Conservation (phyloP, 495 filamentous ascomycete genomes). For the Lophiotrema nucula region DNA sequence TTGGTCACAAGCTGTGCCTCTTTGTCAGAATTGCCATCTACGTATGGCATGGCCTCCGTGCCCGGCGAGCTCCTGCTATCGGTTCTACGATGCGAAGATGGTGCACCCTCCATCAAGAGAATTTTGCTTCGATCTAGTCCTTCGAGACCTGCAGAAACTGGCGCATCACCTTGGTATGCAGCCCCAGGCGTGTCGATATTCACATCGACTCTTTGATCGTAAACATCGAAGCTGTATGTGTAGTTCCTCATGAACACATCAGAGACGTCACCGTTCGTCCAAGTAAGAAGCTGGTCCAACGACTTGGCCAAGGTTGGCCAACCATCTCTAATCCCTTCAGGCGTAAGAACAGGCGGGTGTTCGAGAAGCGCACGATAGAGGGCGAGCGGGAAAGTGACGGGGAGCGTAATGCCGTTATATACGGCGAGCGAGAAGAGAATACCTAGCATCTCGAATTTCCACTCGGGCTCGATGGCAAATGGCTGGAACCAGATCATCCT, state of each 20-base stretch:
- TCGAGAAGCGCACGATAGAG: conserved; percentile 81
- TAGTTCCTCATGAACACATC: conserved; percentile 80
- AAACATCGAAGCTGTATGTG: conserved; percentile 74
- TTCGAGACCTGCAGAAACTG: neutral
- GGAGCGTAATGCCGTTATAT: conserved; percentile 89
- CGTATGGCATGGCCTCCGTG: neutral
- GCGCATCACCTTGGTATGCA: neutral
- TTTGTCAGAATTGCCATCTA: neutral
- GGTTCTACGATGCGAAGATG: neutral
- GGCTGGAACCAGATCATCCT: conserved; percentile 86
- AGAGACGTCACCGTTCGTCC: conserved; percentile 76
- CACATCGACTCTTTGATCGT: conserved; percentile 56
- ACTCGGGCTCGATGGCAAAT: conserved; percentile 71
- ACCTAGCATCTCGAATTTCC: conserved; percentile 88
- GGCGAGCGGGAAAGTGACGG: conserved; percentile 78
- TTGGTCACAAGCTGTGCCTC: conserved; percentile 69
- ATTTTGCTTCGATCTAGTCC: neutral
- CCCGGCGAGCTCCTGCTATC: neutral
- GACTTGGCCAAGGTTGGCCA: conserved; percentile 80
- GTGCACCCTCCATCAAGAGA: neutral
- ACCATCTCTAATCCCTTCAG: conserved; percentile 74
- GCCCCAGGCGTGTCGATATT: conserved; percentile 49
- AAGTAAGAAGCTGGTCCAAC: conserved; percentile 66
- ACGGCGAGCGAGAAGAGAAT: conserved; percentile 86
- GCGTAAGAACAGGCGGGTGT: conserved; percentile 8